Conservation (phyloP, 495 filamentous ascomycete species). For the Podospora bellae-mahoneyi region DNA sequence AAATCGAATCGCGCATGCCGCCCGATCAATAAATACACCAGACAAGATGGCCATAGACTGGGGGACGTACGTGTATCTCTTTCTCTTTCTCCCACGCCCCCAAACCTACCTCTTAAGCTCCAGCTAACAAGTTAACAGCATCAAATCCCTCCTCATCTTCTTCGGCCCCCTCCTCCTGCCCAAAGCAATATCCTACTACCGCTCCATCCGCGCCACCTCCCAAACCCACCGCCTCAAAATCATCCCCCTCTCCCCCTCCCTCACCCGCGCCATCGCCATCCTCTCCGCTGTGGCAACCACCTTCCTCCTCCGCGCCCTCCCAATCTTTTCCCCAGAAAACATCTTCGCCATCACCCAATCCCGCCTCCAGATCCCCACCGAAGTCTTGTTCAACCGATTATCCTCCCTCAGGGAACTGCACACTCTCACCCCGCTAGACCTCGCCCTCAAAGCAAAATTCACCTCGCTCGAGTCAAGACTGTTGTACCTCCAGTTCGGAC, state of each 20-base stretch:
- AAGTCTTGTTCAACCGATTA: slow-evolving; percentile 82
- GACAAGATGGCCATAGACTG: slow-evolving; percentile 43
- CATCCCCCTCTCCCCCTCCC: slow-evolving; percentile 55
- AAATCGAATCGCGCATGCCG: background rate
- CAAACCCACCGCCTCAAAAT: slow-evolving; percentile 50
- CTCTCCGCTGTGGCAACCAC: slow-evolving; percentile 53
- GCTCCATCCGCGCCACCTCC: slow-evolving; percentile 51
- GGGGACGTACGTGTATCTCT: slow-evolving; percentile 45
- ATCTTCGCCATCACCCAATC: slow-evolving; percentile 75
- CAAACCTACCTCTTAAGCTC: background rate
- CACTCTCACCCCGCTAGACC: slow-evolving; percentile 58
- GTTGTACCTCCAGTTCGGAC: slow-evolving; percentile 79
- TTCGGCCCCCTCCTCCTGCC: slow-evolving; percentile 83
- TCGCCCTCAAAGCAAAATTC: slow-evolving; percentile 62
- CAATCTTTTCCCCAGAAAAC: slow-evolving; percentile 70
- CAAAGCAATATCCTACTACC: slow-evolving; percentile 67
- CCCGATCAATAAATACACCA: background rate
- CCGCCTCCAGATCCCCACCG: slow-evolving; percentile 76
- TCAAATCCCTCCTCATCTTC: slow-evolving; percentile 77
- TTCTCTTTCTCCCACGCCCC: background rate
- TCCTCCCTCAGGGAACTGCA: slow-evolving; percentile 51
- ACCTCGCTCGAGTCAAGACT: slow-evolving; percentile 66
- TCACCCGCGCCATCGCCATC: slow-evolving; percentile 53
- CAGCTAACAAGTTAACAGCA: slow-evolving; percentile 40
- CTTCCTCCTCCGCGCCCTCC: slow-evolving; percentile 62